A percentile compares a stretch with the other conserved stretches of the same genome.
phyloP scores from a whole-genome alignment of 2,329 filamentous ascomycete genomes.

The Magnaporthales sp. region DNA sequence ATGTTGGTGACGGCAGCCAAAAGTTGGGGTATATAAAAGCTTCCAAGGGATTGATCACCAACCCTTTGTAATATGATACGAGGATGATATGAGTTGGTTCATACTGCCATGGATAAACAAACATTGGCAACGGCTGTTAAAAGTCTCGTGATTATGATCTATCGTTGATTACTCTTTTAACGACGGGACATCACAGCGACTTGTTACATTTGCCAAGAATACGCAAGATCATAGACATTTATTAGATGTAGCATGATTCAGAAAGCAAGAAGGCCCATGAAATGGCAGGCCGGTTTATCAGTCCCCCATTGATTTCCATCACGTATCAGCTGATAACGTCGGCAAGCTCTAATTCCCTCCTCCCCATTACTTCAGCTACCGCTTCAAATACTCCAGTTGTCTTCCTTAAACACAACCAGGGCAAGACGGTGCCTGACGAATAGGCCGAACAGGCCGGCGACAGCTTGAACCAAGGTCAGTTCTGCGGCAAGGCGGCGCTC shows the following conservation, averaged over 20 bases:
- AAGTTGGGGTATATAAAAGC: not conserved
- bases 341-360: not conserved
- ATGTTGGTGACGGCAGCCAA: not conserved
- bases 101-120: not conserved
- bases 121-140: not conserved
- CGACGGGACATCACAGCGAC: not conserved
- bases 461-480: conserved; percentile 68
- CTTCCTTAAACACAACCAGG: conserved; percentile 78
- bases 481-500: conserved; percentile 78
- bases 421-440: conserved; percentile 82
- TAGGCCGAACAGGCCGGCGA: conserved; percentile 71
- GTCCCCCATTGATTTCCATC: not conserved
- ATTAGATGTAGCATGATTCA: not conserved
- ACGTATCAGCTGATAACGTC: too few species aligned
- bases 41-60: not conserved
- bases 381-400: conserved; percentile 54
- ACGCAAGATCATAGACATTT: not conserved
- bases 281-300: not conserved
- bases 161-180: not conserved
- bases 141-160: not conserved
- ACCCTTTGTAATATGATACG: not conserved
- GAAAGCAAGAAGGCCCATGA: not conserved
- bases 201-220: not conserved
- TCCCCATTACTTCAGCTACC: not conserved
- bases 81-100: not conserved